Conservation (phyloP, 208 protist genomes). For the Trypanosomatidae sp. region DNA sequence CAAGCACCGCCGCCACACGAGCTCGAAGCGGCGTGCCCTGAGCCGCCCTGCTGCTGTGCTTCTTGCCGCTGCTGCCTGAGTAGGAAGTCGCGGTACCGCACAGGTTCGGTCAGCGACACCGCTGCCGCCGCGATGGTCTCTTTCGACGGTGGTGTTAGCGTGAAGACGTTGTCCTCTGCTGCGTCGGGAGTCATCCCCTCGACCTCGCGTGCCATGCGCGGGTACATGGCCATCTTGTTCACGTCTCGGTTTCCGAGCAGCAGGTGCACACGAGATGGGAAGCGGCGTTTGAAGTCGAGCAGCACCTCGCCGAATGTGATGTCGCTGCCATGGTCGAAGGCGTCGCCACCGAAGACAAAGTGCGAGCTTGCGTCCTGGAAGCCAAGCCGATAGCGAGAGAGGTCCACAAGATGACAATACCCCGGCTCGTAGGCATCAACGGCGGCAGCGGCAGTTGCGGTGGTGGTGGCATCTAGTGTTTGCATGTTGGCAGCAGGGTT, state of each 20-base stretch:
- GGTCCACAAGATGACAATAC: constrained; percentile 21
- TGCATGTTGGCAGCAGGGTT: neutral
- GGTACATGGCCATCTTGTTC: constrained; percentile 87
- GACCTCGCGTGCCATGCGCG: constrained; percentile 29
- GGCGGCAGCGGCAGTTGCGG: neutral
- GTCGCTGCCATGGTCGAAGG: constrained; percentile 85
- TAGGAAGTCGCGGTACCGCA: constrained; percentile 25
- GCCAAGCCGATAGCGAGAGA: constrained; percentile 25
- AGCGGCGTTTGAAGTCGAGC: constrained; percentile 72
- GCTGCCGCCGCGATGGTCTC: neutral
- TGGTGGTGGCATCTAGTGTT: neutral
- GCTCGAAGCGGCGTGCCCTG: neutral
- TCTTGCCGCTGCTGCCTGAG: neutral
- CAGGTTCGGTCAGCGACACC: constrained; percentile 5
- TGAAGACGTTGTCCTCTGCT: constrained; percentile 32
- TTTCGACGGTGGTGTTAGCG: constrained; percentile 3
- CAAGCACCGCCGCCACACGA: neutral
- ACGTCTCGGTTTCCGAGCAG: constrained; percentile 91
- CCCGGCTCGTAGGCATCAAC: neutral
- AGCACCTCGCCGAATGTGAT: constrained; percentile 59
- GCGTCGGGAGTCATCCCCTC: constrained; percentile 17
- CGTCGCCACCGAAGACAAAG: constrained; percentile 92
- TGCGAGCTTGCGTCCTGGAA: constrained; percentile 53
- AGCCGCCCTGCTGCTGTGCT: neutral
- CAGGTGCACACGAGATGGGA: constrained; percentile 79